A percentile compares a stretch with the other conserved stretches of the same genome.
Conservation (phyloP, 306 rosid genomes). For the Cajanus cajan region DNA sequence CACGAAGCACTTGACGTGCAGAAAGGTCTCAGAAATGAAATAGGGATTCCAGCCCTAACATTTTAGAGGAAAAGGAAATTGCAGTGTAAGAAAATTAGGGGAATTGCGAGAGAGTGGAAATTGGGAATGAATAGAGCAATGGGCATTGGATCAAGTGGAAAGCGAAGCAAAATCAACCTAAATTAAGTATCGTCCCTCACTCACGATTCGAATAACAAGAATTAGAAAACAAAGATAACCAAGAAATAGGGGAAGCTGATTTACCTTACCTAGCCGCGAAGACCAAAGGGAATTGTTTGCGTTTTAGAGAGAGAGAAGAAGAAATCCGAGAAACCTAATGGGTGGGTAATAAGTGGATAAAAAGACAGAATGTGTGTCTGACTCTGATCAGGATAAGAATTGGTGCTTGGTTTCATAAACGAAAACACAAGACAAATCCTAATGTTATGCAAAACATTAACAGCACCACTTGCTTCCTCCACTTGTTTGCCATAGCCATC, state of each 20-base stretch:
- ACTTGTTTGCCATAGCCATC: not conserved
- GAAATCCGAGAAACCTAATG: not conserved
- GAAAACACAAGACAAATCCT: not conserved
- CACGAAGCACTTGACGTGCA: slow-evolving; percentile 12
- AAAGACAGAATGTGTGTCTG: slow-evolving; percentile 3
- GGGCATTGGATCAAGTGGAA: slow-evolving; percentile 36
- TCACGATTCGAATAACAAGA: slow-evolving; percentile 17
- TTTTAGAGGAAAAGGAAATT: no score
- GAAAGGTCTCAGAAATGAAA: slow-evolving; percentile 10
- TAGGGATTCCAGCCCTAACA: slow-evolving; percentile 38
- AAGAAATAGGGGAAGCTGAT: not conserved
- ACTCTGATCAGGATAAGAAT: slow-evolving; percentile 6
- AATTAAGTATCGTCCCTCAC: slow-evolving; percentile 21
- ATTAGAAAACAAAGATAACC: not conserved
- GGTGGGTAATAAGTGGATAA: no score
- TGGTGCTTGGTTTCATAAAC: not conserved
- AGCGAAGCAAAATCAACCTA: not conserved
- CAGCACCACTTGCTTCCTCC: not conserved
- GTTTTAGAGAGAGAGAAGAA: slow-evolving; percentile 10
- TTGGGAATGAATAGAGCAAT: slow-evolving; percentile 23
- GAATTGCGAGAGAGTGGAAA: slow-evolving; percentile 13
- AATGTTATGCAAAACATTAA: not conserved
- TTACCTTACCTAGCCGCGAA: slow-evolving; percentile 40
- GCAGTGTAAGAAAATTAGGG: not conserved
- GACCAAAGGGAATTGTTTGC: slow-evolving; percentile 22